These are phyloP conservation scores for Hippophae rhamnoides DNA, from an alignment of 306 rosid genomes.

Conservation along the genomic window DNA sequence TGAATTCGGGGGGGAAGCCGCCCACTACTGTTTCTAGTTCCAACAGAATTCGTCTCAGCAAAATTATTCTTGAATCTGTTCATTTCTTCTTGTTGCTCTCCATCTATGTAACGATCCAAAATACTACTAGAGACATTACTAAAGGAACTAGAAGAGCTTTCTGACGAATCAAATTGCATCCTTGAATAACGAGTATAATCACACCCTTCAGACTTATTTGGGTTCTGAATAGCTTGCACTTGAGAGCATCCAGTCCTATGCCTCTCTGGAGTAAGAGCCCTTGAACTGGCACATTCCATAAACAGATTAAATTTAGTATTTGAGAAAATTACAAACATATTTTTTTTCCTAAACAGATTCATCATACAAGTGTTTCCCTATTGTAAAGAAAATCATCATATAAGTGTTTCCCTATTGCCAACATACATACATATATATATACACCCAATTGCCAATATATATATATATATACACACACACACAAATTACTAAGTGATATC, in stretches of 20 bases:
- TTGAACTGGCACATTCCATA: slow-evolving; percentile 32
- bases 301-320: slow-evolving; percentile 13
- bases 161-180: slow-evolving; percentile 53
- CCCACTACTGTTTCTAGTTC: slow-evolving; percentile 33
- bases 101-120: slow-evolving; percentile 82
- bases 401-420: too few species aligned
- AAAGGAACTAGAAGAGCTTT: slow-evolving; percentile 63
- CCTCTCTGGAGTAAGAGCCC: slow-evolving; percentile 43
- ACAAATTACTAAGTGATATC: not conserved
- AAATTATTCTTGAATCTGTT: slow-evolving; percentile 28
- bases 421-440: too few species aligned
- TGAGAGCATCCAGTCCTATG: slow-evolving; percentile 28
- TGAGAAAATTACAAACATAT: not conserved
- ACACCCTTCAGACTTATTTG: slow-evolving; percentile 23
- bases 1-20: slow-evolving; percentile 76
- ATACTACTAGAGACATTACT: slow-evolving; percentile 57
- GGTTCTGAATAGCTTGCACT: slow-evolving; percentile 9
- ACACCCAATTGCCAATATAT: too few species aligned
- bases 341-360: too few species aligned
- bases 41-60: slow-evolving; percentile 23
- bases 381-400: too few species aligned
- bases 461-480: too few species aligned
- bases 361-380: too few species aligned
- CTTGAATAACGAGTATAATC: slow-evolving; percentile 51
- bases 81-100: slow-evolving; percentile 67